A percentile compares a stretch with the other conserved stretches of the same genome.
phyloP scores from a whole-genome alignment of 495 filamentous ascomycete species.

The Penicillium cinerascens region DNA sequence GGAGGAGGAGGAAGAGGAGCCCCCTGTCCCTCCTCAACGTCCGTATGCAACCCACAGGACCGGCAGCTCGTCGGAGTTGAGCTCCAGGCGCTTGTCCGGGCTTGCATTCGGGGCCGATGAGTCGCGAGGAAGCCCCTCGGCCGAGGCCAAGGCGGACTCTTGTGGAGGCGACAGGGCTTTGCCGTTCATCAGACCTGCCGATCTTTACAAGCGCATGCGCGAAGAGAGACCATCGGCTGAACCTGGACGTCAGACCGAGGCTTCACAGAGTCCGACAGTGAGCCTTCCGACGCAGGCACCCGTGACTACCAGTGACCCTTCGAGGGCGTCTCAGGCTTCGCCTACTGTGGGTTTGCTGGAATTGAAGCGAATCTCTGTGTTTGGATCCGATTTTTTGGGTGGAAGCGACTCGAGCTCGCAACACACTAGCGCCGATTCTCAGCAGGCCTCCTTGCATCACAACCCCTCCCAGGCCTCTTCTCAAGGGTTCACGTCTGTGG shows the following conservation, averaged over 20 bases:
- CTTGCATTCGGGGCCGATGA: constrained; percentile 16
- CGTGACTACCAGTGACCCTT: neutral
- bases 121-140: constrained; percentile 14
- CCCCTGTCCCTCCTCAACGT: constrained; percentile 44
- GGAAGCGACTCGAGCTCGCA: constrained; percentile 14
- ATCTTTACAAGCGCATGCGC: constrained; percentile 72
- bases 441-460: constrained; percentile 43
- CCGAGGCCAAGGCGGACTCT: constrained; percentile 8
- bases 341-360: constrained; percentile 51
- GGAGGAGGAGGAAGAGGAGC: constrained; percentile 65
- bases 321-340: constrained; percentile 9
- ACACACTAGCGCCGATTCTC: constrained; percentile 10
- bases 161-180: constrained; percentile 47
- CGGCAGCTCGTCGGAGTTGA: constrained; percentile 25
- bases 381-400: constrained; percentile 47
- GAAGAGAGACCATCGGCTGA: constrained; percentile 55
- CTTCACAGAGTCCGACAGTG: constrained; percentile 17
- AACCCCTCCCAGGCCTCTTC: constrained; percentile 44
- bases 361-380: constrained; percentile 61
- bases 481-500: constrained; percentile 60
- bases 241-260: constrained; percentile 5
- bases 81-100: constrained; percentile 18
- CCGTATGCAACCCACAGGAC: constrained; percentile 34
- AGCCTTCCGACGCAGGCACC: neutral
- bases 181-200: constrained; percentile 69